These are phyloP conservation scores for Tephrocybe sp. DNA, from an alignment of 768 basidiomycete genomes.

Conservation along the genomic window DNA sequence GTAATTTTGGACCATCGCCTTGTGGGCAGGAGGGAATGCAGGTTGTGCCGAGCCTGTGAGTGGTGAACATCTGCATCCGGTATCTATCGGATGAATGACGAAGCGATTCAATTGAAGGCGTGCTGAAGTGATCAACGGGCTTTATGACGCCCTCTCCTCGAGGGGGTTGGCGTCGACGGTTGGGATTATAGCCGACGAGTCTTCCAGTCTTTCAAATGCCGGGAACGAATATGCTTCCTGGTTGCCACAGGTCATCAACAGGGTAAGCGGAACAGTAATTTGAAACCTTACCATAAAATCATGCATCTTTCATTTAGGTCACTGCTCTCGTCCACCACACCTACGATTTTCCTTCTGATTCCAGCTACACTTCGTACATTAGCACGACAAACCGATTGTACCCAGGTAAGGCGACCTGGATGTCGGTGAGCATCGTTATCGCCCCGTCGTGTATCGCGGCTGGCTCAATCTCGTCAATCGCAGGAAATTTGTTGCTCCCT, in stretches of 20 bases:
- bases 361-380: slow-evolving; percentile 30
- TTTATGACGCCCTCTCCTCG: slow-evolving; percentile 32
- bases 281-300: not conserved
- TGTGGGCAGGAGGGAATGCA: slow-evolving; percentile 50
- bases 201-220: slow-evolving; percentile 31
- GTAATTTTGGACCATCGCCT: slow-evolving; percentile 34
- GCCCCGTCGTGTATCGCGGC: not conserved
- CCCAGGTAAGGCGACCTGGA: slow-evolving; percentile 36
- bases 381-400: slow-evolving; percentile 24
- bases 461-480: not conserved
- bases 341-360: slow-evolving; percentile 45
- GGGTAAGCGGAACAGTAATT: slow-evolving; percentile 17
- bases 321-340: slow-evolving; percentile 42
- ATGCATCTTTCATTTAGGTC: slow-evolving; percentile 22
- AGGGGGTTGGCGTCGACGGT: slow-evolving; percentile 29
- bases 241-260: slow-evolving; percentile 33
- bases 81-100: too few relatives aligned
- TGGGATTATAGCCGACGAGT: slow-evolving; percentile 43
- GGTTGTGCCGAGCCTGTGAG: slow-evolving; percentile 37
- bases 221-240: slow-evolving; percentile 32
- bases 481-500: slow-evolving; percentile 39
- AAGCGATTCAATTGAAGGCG: too few relatives aligned
- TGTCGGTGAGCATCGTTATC: slow-evolving; percentile 30
- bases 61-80: not conserved
- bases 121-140: slow-evolving; percentile 37